These are phyloP conservation scores for Cladobotryum mycophilum DNA, from an alignment of 2,329 filamentous ascomycete species.

Conservation along the genomic window DNA sequence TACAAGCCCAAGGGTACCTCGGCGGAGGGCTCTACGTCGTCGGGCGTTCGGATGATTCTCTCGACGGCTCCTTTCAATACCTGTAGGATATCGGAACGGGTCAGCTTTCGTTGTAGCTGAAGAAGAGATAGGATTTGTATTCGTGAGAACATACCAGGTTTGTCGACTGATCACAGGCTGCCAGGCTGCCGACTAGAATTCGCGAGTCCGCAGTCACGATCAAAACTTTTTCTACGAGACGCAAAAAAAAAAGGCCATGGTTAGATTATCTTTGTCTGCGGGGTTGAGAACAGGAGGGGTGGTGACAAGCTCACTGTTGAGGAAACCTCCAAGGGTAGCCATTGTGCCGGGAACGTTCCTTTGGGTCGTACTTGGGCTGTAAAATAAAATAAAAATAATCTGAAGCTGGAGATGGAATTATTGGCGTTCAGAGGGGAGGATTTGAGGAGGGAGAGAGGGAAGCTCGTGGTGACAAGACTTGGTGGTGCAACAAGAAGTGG, in stretches of 20 bases:
- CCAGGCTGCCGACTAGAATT: slow-evolving; percentile 73
- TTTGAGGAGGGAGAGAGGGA: too few species aligned
- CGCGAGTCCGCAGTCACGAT: slow-evolving; percentile 90
- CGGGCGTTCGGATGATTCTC: slow-evolving; percentile 78
- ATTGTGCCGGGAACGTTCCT: slow-evolving; percentile 21
- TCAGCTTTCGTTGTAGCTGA: slow-evolving; percentile 12
- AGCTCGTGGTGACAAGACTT: not conserved
- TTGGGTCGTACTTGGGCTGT: too few species aligned
- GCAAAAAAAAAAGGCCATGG: not conserved
- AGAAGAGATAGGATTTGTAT: not conserved
- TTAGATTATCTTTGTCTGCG: slow-evolving; percentile 3
- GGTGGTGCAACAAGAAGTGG: not conserved
- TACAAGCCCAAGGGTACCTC: slow-evolving; percentile 83
- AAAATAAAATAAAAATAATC: too few species aligned
- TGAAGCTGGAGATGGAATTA: too few species aligned
- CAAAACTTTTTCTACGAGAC: slow-evolving; percentile 70
- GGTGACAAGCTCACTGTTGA: slow-evolving; percentile 33
- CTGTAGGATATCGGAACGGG: slow-evolving; percentile 27
- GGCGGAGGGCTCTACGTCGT: slow-evolving; percentile 74
- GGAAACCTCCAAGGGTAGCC: slow-evolving; percentile 39
- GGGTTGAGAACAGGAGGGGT: slow-evolving; percentile 1
- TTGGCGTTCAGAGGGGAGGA: too few species aligned
- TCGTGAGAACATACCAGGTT: slow-evolving; percentile 60
- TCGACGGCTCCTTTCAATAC: slow-evolving; percentile 80
- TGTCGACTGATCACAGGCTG: slow-evolving; percentile 84